Conservation (phyloP, 768 basidiomycete species). For the Crassisporium funariophilum region DNA sequence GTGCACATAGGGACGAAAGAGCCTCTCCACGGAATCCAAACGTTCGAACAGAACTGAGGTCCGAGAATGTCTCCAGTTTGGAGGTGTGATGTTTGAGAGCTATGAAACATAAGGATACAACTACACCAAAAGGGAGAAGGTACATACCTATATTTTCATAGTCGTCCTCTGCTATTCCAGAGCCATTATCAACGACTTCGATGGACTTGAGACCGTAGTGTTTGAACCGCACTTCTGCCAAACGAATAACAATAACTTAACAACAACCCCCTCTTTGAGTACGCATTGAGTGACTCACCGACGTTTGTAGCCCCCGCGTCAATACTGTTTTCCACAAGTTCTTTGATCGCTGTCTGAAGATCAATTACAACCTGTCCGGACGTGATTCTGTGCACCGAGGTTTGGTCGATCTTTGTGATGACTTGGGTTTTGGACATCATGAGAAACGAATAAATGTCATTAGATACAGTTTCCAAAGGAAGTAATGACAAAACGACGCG, state of each 20-base stretch:
- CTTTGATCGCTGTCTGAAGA: slow-evolving; percentile 92
- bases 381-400: slow-evolving; percentile 85
- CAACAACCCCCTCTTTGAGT: too few relatives aligned
- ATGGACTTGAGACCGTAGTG: slow-evolving; percentile 81
- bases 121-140: background rate
- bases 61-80: slow-evolving; percentile 76
- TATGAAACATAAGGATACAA: slow-evolving; percentile 28
- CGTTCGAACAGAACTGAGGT: slow-evolving; percentile 71
- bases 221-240: slow-evolving; percentile 84
- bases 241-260: background rate
- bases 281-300: slow-evolving; percentile 65
- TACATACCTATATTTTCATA: slow-evolving; percentile 75
- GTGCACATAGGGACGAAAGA: slow-evolving; percentile 87
- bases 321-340: slow-evolving; percentile 93
- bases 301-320: slow-evolving; percentile 90
- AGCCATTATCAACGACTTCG: slow-evolving; percentile 93
- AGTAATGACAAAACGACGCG: too few relatives aligned
- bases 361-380: slow-evolving; percentile 96
- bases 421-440: slow-evolving; percentile 8
- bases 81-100: slow-evolving; percentile 94
- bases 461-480: too few relatives aligned
- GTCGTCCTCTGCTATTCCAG: slow-evolving; percentile 78
- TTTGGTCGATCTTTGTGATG: slow-evolving; percentile 68
- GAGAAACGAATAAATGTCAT: background rate
- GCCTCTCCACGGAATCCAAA: slow-evolving; percentile 99